phyloP scores from a whole-genome alignment of 192 early-diverging fungal genomes.

The Haplosporangium gracile region DNA sequence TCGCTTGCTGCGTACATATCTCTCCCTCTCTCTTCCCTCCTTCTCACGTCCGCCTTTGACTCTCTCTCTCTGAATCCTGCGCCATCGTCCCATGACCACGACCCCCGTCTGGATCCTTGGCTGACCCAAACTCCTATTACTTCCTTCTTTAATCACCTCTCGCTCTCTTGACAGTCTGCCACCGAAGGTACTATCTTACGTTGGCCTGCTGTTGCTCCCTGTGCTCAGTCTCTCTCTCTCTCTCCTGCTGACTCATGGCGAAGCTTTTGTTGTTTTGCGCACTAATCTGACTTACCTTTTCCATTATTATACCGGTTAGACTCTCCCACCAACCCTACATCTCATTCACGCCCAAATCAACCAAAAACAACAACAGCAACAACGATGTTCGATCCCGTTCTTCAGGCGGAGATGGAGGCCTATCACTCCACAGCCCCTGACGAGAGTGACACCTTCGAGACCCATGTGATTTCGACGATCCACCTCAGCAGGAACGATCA shows the following conservation, averaged over 20 bases:
- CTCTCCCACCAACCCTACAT: background rate
- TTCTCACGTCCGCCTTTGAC: background rate
- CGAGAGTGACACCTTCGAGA: slow-evolving; percentile 6
- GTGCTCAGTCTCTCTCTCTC: background rate
- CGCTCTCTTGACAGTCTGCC: background rate
- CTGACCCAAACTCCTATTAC: background rate
- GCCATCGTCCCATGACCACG: background rate
- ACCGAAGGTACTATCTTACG: background rate
- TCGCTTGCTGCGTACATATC: background rate
- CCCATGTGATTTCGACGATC: slow-evolving; percentile 14
- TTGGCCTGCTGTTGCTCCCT: background rate
- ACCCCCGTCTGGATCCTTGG: background rate
- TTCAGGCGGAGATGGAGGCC: background rate
- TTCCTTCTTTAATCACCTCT: background rate
- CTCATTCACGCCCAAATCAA: background rate
- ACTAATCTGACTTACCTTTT: background rate
- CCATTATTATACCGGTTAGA: background rate
- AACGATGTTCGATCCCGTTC: background rate
- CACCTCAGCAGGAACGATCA: slow-evolving; percentile 26
- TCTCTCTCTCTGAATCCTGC: background rate
- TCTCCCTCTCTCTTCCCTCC: background rate
- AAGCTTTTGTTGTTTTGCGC: background rate
- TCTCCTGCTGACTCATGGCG: background rate
- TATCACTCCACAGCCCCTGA: background rate
- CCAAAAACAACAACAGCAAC: slow-evolving; percentile 6